phyloP scores from a whole-genome alignment of 495 filamentous ascomycete genomes.

The Lasiosphaeria miniovina region DNA sequence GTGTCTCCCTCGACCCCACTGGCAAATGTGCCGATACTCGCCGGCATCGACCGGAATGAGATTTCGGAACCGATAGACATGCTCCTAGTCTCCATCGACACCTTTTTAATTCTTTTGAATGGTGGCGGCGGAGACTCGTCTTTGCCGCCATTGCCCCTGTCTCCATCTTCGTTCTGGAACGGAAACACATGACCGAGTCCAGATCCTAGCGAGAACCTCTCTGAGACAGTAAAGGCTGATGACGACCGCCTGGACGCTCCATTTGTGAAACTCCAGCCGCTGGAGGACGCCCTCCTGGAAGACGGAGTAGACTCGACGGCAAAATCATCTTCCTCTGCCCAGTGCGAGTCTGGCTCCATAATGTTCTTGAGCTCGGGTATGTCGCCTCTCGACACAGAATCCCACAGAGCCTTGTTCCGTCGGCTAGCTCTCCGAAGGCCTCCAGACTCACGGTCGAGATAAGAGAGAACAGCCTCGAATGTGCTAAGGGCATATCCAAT shows the following conservation, averaged over 20 bases:
- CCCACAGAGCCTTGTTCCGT: constrained; percentile 84
- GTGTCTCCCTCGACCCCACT: constrained; percentile 80
- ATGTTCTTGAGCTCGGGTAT: constrained; percentile 72
- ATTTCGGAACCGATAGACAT: constrained; percentile 80
- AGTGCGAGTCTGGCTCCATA: constrained; percentile 59
- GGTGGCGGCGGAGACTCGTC: constrained; percentile 39
- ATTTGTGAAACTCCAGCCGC: constrained; percentile 43
- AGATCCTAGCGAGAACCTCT: constrained; percentile 52
- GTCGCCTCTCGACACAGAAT: constrained; percentile 73
- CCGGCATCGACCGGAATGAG: constrained; percentile 72
- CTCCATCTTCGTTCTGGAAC: constrained; percentile 58
- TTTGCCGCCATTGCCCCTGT: constrained; percentile 16
- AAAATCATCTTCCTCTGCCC: constrained; percentile 41
- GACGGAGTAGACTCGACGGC: constrained; percentile 33
- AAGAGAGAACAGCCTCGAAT: constrained; percentile 90
- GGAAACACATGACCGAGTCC: constrained; percentile 86
- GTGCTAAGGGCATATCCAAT: constrained; percentile 97
- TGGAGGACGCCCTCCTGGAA: constrained; percentile 38
- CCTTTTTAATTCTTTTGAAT: constrained; percentile 63
- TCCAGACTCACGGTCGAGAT: constrained; percentile 79
- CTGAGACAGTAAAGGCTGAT: constrained; percentile 41
- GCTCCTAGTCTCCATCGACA: constrained; percentile 84
- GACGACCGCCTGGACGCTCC: constrained; percentile 44
- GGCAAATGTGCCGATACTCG: constrained; percentile 68
- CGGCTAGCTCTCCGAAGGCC: constrained; percentile 78